Base-by-base conservation (phyloP, 1,284 basidiomycete genomes). In the Tremellales sp. region DNA sequence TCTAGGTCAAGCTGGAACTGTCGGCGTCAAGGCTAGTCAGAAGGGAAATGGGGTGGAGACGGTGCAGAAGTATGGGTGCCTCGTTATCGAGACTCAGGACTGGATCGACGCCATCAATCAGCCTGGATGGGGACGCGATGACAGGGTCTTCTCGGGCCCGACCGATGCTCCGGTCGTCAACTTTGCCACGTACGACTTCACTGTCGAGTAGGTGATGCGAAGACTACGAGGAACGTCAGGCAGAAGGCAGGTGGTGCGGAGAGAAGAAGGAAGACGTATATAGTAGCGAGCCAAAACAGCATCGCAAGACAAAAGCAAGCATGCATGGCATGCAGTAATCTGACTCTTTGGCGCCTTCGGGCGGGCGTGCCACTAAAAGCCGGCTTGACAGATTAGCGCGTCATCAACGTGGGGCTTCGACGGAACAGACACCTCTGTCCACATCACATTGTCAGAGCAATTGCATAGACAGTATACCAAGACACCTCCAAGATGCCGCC, bases 21-120 rank as follows among this genome's bases (percentile, higher is more conserved):
- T 57, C 12, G 40, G 41, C 4, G 35, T 50, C 27, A 54, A 62
- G 35, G 50, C 51, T 19, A 43, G 42, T 24, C 60, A 62, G 40
- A 37, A 45, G 46, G 25, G 26, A n/a, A 12, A 33, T 15, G 49
- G 51, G 3, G 42, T 39, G n/a, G 51, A 41, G 10, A 44, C 43
- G 12, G 46, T 60, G 7, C 54, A 60, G 42, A 51, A 61, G 54
- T 63, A 59, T 31, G 62, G 64, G 19, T 61, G 60, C 40, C 45
- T 68, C 17, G 66, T 64, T 2, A 57, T 68, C 42, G 66, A 68
- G 53, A 63, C 66, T 10, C 66, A 68, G 50, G 52, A 58, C 7
- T 60, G 56, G 56, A 60, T 62, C 45, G 60, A 58, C 42, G 57
- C 58, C 7, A 61, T 65, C 45, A 64, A 60, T 43, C 56, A 67